Percentiles rank a stretch among this genome's conserved stretches.
Evolutionary conservation across 805 yeast genomes (phyloP).

Genomic region (Metahyphopichia silvanorum): DNA sequence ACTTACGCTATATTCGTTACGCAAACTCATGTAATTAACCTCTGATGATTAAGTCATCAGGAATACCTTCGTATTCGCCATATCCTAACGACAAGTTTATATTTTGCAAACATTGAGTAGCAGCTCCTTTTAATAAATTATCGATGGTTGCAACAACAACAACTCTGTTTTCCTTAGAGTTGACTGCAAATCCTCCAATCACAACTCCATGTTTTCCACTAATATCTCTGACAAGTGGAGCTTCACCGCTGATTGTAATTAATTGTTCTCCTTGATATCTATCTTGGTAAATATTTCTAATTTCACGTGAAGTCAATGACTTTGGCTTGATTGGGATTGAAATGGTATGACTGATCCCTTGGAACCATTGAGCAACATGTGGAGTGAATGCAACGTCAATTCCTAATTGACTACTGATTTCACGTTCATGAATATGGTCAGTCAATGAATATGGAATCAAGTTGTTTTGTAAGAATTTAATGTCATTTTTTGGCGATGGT

Average conservation of each 20-base stretch:
- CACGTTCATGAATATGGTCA: constrained; percentile 95
- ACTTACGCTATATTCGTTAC: background rate
- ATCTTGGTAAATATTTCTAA: constrained; percentile 82
- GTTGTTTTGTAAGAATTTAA: constrained; percentile 70
- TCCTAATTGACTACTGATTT: constrained; percentile 80
- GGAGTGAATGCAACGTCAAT: constrained; percentile 85
- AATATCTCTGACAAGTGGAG: constrained; percentile 89
- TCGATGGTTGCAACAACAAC: constrained; percentile 95
- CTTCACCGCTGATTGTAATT: constrained; percentile 82
- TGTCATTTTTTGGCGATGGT: constrained; percentile 94
- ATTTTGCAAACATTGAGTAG: constrained; percentile 97
- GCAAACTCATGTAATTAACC: constrained; percentile 25
- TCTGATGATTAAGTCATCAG: constrained; percentile 58
- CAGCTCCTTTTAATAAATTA: constrained; percentile 95
- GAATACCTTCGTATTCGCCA: constrained; percentile 94
- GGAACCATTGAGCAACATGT: constrained; percentile 99
- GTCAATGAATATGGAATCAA: constrained; percentile 93
- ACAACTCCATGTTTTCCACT: constrained; percentile 93
- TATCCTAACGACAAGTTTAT: constrained; percentile 86
- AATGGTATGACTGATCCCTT: constrained; percentile 92
- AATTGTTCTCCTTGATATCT: constrained; percentile 84
- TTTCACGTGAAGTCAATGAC: constrained; percentile 72
- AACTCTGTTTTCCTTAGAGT: constrained; percentile 81
- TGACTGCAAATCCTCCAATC: constrained; percentile 94
- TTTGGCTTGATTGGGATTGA: constrained; percentile 76